Base-by-base conservation (phyloP, 257 asterid species). In the Rauvolfia tetraphylla region DNA sequence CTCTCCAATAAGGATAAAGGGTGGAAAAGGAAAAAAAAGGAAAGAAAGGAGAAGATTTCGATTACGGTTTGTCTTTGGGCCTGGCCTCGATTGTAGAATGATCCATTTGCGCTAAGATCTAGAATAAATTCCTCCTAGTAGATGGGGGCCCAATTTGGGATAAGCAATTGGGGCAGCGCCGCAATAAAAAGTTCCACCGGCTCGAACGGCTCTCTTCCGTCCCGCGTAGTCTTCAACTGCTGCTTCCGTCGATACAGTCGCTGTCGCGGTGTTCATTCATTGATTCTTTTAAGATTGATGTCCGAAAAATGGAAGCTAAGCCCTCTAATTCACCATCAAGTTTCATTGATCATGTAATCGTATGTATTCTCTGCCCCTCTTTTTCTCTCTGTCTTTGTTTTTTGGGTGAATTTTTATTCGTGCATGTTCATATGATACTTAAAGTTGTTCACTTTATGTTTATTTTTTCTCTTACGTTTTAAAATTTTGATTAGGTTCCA, bases 401-500 rank as follows among this genome's bases (percentile, higher is more conserved):
- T 57, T 31, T 20, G 0, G 44, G 18, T 22, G 22, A 25, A 33
- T 15, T 48, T 71, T 39, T 11, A 31, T 72, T 5, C 3, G 17
- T 31, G 9, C 23, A 72, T 22, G 31, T 4, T 1, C 10, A n/a
- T 3, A 23, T 41, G n/a, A 59, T n/a, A 27, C 1, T 58, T 53
- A 20, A 53, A 53, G 17, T 18, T 20, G 31, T 23, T 56, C 3
- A 6, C 23, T 20, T 56, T 7, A 23, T 23, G 31, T n/a, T 18
- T 20, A 0, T 36, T 66, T 67, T 36, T 0, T 5, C 15, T 75
- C 58, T 39, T 69, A 63, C 14, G 10, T 58, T 39, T 68, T 38
- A 23, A 48, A 9, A 61, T 22, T 49, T 5, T 53, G 53, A 44
- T 65, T 76, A 92, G 99, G 89, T 91, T 83, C 98, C 98, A 2